A percentile compares a stretch with the other conserved stretches of the same genome.
Conservation (phyloP, 2,329 filamentous ascomycete species). For the Alternaria sp. region DNA sequence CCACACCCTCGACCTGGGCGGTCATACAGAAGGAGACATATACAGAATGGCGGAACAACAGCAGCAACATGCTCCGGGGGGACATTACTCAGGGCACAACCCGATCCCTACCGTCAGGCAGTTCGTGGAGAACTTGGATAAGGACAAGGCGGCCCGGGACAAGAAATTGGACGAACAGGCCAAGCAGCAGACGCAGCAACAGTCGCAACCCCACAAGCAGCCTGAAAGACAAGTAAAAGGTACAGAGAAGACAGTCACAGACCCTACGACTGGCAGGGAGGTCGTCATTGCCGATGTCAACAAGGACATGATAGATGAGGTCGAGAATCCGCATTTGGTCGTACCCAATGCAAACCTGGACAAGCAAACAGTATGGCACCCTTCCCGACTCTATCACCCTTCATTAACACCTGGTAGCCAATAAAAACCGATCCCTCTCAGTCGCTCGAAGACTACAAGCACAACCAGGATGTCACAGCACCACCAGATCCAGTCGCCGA, state of each 20-base stretch:
- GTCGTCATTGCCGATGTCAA: constrained; percentile 87
- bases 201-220: constrained; percentile 43
- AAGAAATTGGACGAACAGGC: constrained; percentile 68
- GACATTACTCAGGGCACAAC: constrained; percentile 83
- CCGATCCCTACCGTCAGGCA: constrained; percentile 87
- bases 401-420: constrained; percentile 50
- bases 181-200: constrained; percentile 43
- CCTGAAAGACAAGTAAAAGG: constrained; percentile 59
- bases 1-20: constrained; percentile 7
- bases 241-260: constrained; percentile 72
- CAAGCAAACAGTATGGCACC: constrained; percentile 67
- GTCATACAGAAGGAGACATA: constrained; percentile 11
- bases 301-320: constrained; percentile 72
- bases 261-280: constrained; percentile 86
- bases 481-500: constrained; percentile 86
- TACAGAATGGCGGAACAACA: constrained; percentile 57
- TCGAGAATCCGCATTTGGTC: constrained; percentile 77
- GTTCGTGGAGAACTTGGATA: constrained; percentile 81
- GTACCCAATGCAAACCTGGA: constrained; percentile 90
- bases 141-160: constrained; percentile 80
- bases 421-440: constrained; percentile 76
- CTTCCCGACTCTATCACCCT: neutral
- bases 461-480: constrained; percentile 87
- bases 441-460: constrained; percentile 79
- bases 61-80: constrained; percentile 63